A percentile compares a stretch with the other conserved stretches of the same genome.
These are phyloP conservation scores for Leccinum subrobustum DNA, from an alignment of 1,284 basidiomycete species.

Conservation along the genomic window DNA sequence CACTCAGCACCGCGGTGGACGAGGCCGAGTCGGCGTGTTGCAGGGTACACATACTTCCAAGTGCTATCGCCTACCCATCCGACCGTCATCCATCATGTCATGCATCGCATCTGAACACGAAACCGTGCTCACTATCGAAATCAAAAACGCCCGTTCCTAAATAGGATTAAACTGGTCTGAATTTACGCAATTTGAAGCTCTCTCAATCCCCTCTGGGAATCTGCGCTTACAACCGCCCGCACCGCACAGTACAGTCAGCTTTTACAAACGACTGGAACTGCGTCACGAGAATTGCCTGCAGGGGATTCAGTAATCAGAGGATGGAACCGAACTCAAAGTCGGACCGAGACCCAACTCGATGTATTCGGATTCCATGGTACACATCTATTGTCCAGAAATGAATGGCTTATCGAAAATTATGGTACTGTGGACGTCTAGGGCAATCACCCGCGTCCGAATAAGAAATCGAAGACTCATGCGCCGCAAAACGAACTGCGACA, in stretches of 20 bases:
- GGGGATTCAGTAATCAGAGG: background rate
- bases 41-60: constrained; percentile 43
- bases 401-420: background rate
- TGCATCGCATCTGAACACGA: background rate
- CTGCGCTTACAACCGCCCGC: background rate
- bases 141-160: constrained; percentile 62
- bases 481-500: background rate
- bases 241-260: constrained; percentile 26
- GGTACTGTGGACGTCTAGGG: background rate
- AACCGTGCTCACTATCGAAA: constrained; percentile 44
- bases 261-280: constrained; percentile 45
- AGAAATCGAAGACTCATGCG: background rate
- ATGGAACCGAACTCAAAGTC: background rate
- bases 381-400: constrained; percentile 16
- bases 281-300: constrained; percentile 35
- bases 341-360: constrained; percentile 28
- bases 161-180: constrained; percentile 35
- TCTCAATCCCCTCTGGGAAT: background rate
- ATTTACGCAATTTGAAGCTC: background rate
- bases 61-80: constrained; percentile 39
- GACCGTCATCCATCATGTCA: background rate
- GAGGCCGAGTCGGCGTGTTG: background rate
- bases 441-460: background rate
- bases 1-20: background rate
- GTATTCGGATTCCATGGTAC: constrained; percentile 42